Conservation (phyloP, 228 moss, liverwort and hornwort genomes). For the Sphagnum fallax region DNA sequence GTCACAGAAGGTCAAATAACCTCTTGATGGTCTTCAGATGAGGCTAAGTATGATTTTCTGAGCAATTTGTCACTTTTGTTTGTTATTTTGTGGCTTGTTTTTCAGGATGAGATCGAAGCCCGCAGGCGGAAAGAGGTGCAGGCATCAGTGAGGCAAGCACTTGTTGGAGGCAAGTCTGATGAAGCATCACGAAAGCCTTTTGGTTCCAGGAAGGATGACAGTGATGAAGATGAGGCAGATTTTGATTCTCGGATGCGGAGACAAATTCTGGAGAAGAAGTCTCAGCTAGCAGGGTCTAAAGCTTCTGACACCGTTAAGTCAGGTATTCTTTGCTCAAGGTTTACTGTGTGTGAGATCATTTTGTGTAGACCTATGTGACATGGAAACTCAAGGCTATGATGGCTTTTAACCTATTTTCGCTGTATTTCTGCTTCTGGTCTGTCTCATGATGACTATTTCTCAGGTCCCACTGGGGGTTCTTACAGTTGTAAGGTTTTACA, state of each 20-base stretch:
- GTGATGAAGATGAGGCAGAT: constrained; percentile 67
- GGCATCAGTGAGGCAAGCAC: constrained; percentile 75
- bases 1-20: too few relatives aligned
- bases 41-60: too few relatives aligned
- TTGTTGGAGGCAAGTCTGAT: constrained; percentile 33
- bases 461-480: too few relatives aligned
- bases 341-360: too few relatives aligned
- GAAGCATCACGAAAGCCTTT: constrained; percentile 19
- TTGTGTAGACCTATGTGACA: too few relatives aligned
- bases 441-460: too few relatives aligned
- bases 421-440: too few relatives aligned
- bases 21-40: too few relatives aligned
- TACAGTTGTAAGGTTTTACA: too few relatives aligned
- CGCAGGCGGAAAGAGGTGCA: constrained; percentile 71
- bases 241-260: constrained; percentile 94
- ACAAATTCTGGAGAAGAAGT: constrained; percentile 75
- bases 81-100: background rate
- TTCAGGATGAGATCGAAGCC: constrained; percentile 65
- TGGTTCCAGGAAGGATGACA: constrained; percentile 33
- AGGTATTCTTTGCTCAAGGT: constrained; percentile 12
- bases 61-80: too few relatives aligned
- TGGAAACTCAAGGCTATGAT: too few relatives aligned
- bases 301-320: constrained; percentile 24
- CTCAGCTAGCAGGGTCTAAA: constrained; percentile 37
- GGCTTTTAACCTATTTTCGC: too few relatives aligned